Base-by-base conservation (phyloP, 1,284 basidiomycete genomes). In the Pulveroboletus sp. region DNA sequence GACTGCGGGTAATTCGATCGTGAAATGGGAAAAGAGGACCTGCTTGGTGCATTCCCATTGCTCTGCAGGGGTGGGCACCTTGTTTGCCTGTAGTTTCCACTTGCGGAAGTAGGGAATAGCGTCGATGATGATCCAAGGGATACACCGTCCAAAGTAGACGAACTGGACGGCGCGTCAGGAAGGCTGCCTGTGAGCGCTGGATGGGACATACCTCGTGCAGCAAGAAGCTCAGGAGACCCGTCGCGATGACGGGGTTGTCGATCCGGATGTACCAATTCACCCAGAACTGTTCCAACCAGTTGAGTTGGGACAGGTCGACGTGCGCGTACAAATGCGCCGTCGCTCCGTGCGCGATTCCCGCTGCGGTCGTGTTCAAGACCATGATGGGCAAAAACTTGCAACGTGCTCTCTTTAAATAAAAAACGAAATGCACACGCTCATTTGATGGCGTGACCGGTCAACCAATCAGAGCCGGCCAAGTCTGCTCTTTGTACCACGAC, bases 41-140 rank as follows among this genome's bases (percentile, higher is more conserved):
- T 89, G 87, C 76, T 95, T 96, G 39, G 94, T 97, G 78, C 95
- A 98, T 61, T 93, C 88, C 94, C 94, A 97, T 73, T 98, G 94
- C 71, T 98, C 92, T 56, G 79, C 76, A 0, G 82, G 63, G 2
- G 93, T 87, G 5, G 95, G 91, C 1, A 92, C 69, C 74, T 98
- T 98, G 64, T 77, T 80, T 15, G 90, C 86, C 72, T 99, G 96
- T 6, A 99, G 79, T 76, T 99, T 99, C 92, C 93, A 98, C 76
- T 86, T 82, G 58, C 84, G 84, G 78, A 98, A 98, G 76, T 92
- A 96, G 1, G 95, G 94, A 51, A 95, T 94, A 4, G 86, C 77
- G 74, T 98, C 97, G 72, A 98, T 89, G 73, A 98, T 90, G 67
- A 98, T 89, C 93, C 94, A 98, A 0, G 96, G 97, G 26, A 99